phyloP scores from a whole-genome alignment of 2,329 filamentous ascomycete genomes.

The Microdochium paspali region DNA sequence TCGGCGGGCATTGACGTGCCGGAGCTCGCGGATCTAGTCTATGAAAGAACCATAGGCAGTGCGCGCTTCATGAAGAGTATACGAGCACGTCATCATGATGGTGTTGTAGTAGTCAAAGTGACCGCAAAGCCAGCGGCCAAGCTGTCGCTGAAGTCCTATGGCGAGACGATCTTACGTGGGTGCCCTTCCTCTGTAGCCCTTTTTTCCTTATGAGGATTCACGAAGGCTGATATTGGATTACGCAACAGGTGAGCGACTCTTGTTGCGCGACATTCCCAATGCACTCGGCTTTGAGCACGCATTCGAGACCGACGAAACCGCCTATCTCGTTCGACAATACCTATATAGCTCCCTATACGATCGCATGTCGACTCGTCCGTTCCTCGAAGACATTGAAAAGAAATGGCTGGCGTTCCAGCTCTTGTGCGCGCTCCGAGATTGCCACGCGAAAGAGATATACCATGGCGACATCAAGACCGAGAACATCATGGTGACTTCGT shows the following conservation, averaged over 20 bases:
- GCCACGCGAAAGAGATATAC: conserved; percentile 79
- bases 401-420: conserved; percentile 98
- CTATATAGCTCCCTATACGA: conserved; percentile 97
- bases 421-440: conserved; percentile 84
- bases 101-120: conserved; percentile 87
- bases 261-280: conserved; percentile 78
- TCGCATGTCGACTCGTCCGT: conserved; percentile 89
- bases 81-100: conserved; percentile 79
- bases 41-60: conserved; percentile 86
- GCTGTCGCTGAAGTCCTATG: conserved; percentile 72
- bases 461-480: conserved; percentile 99
- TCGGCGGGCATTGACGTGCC: conserved; percentile 89
- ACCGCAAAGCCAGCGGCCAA: conserved; percentile 85
- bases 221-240: no score
- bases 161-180: conserved; percentile 63
- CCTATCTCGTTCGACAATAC: conserved; percentile 89
- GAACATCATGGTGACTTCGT: conserved; percentile 92
- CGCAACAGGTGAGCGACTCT: conserved; percentile 63
- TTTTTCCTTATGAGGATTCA: no score
- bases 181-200: no score
- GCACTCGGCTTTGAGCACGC: conserved; percentile 83
- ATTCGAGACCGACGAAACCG: conserved; percentile 83
- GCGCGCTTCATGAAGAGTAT: conserved; percentile 97
- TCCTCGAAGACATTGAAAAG: conserved; percentile 95
- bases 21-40: conserved; percentile 81